phyloP scores from a whole-genome alignment of 2,329 filamentous ascomycete species.

The Amphichorda felina region DNA sequence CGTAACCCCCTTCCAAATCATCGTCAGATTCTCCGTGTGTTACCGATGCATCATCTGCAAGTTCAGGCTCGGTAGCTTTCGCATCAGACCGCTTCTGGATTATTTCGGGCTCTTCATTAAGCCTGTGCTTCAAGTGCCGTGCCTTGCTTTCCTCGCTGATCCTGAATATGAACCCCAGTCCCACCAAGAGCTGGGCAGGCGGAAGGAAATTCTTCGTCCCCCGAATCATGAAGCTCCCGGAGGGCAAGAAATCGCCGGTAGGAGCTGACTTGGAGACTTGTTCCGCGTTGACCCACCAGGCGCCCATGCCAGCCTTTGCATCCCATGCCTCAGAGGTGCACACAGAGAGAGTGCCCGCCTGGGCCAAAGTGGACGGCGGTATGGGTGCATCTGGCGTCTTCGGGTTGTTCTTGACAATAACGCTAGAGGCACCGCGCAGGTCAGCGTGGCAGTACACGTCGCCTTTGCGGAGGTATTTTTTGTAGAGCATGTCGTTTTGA shows the following conservation, averaged over 20 bases:
- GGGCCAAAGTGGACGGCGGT: conserved; percentile 79
- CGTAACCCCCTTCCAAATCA: conserved; percentile 9
- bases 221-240: conserved; percentile 67
- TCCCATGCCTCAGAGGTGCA: conserved; percentile 90
- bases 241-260: conserved; percentile 67
- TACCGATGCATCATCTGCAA: conserved; percentile 1
- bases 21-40: conserved; percentile 7
- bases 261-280: conserved; percentile 81
- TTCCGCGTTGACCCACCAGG: conserved; percentile 87
- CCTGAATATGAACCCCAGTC: conserved; percentile 77
- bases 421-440: conserved; percentile 68
- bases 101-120: conserved; percentile 12
- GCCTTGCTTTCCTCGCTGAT: conserved; percentile 80
- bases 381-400: conserved; percentile 73
- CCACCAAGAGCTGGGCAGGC: conserved; percentile 75
- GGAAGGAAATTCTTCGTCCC: conserved; percentile 89
- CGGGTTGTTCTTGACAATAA: conserved; percentile 82
- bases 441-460: conserved; percentile 91
- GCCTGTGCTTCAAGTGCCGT: conserved; percentile 61
- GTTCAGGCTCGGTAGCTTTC: neutral
- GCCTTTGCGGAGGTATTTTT: conserved; percentile 71
- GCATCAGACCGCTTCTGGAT: too few species aligned
- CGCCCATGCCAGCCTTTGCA: conserved; percentile 87
- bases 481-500: conserved; percentile 89
- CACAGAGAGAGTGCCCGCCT: conserved; percentile 77